Base-by-base conservation (phyloP, 2,329 filamentous ascomycete species). In the Diatrype stigma region DNA sequence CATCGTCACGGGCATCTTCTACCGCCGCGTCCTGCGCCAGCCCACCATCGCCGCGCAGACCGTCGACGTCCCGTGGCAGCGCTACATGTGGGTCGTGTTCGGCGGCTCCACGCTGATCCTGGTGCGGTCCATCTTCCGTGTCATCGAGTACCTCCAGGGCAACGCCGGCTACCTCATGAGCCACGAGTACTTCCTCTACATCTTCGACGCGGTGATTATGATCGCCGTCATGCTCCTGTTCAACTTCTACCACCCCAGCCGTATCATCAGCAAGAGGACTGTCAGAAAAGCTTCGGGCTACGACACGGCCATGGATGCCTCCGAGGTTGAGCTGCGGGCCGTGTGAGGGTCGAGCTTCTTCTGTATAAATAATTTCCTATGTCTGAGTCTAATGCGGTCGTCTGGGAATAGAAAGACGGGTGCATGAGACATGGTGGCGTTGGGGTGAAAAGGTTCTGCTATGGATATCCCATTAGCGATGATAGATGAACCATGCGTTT, bases 111-210 rank as follows among this genome's bases (percentile, higher is more conserved):
- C 58, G 2, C 60, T 80, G 17, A 80, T 81, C 57, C 62, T 81
- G 52, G 48, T 79, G 6, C 69, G 79, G 34, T 73, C 65, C 6
- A 51, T 79, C 2, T 78, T 78, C 48, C 69, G 78, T 30, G 66
- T 79, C 10, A 60, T 72, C 6, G 78, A 81, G 63, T 82, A 76
- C 51, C 54, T 65, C 0, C 61, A 71, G 56, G 76, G 77, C 1
- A 65, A 70, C 23, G 56, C 66, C 21, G 77, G 77, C 1, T 71
- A 67, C 46, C 56, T 80, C 10, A 60, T 77, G 35, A 55, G 60
- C 14, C 67, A 71, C 37, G 77, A 80, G 63, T 66, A 67, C 48
- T 75, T 66, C 22, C 51, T 77, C 4, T 78, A 78, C 56, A 63
- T 72, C 17, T 75, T 79, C 50, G 76, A 79, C 30, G 49, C 52